phyloP scores from a whole-genome alignment of 768 basidiomycete genomes.

The Lentinula sp. region DNA sequence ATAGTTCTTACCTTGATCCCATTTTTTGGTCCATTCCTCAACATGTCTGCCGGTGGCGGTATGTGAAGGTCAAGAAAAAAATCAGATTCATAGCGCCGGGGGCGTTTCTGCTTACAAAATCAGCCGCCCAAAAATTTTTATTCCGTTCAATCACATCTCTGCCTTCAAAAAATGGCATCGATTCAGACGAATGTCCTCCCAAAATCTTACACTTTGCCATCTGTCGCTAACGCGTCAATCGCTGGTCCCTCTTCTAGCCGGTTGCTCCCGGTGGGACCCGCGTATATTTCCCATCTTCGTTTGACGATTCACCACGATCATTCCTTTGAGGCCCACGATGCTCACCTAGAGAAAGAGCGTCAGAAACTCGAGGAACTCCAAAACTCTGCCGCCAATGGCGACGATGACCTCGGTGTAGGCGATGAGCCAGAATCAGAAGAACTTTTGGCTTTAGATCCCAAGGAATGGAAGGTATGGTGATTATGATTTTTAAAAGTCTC shows the following conservation, averaged over 20 bases:
- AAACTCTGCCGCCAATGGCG: constrained; percentile 33
- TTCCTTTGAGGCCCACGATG: constrained; percentile 82
- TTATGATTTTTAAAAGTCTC: background rate
- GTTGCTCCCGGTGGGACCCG: constrained; percentile 81
- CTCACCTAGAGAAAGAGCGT: constrained; percentile 47
- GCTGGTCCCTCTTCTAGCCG: constrained; percentile 16
- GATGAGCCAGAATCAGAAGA: constrained; percentile 79
- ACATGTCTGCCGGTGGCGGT: too few relatives aligned
- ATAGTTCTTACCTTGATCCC: background rate
- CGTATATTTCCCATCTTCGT: constrained; percentile 79
- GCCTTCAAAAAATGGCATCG: constrained; percentile 16
- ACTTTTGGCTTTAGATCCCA: constrained; percentile 77
- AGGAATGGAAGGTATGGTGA: constrained; percentile 88
- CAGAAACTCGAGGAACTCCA: constrained; percentile 46
- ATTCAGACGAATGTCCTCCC: constrained; percentile 32
- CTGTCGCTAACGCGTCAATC: constrained; percentile 25
- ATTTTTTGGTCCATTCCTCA: too few relatives aligned
- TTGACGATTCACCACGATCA: constrained; percentile 69
- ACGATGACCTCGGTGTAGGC: constrained; percentile 89
- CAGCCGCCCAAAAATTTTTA: background rate
- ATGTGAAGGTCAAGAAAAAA: too few relatives aligned
- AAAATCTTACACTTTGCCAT: constrained; percentile 35
- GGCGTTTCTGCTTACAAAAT: background rate
- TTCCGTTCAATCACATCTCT: too few relatives aligned
- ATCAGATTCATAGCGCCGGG: too few relatives aligned